Evolutionary conservation across 768 basidiomycete species (phyloP).

Genomic region (Auriscalpium microsporum): DNA sequence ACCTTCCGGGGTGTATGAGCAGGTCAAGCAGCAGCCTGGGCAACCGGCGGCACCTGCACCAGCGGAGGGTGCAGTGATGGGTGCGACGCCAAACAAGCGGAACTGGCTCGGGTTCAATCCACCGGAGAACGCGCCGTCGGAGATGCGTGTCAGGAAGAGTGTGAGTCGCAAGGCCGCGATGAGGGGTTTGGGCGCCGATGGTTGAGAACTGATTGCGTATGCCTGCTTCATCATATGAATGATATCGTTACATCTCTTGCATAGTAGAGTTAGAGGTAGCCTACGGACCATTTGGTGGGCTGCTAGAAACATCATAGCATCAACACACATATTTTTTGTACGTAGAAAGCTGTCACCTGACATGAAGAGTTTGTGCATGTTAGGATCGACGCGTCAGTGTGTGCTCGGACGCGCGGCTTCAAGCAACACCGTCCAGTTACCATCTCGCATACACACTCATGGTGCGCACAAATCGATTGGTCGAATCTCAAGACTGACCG

Average conservation of each 20-base stretch:
- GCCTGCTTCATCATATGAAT: background rate
- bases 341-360: background rate
- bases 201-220: background rate
- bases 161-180: conserved; percentile 16
- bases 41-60: background rate
- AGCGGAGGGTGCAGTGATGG: background rate
- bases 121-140: conserved; percentile 17
- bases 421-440: too few species aligned
- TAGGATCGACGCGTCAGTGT: conserved; percentile 4
- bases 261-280: too few species aligned
- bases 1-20: background rate
- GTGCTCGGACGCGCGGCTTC: background rate
- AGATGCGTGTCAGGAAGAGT: conserved; percentile 21
- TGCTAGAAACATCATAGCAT: background rate
- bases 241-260: background rate
- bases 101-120: conserved; percentile 21
- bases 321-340: background rate
- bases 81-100: conserved; percentile 6
- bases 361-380: conserved; percentile 3
- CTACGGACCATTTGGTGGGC: too few species aligned
- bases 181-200: background rate
- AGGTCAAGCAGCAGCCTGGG: conserved; percentile 5
- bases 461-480: background rate
- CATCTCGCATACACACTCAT: background rate
- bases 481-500: background rate